Percentiles rank a stretch among this genome's conserved stretches.
phyloP scores from a whole-genome alignment of 2,329 filamentous ascomycete genomes.

The Ceratocystis eucalypticola region DNA sequence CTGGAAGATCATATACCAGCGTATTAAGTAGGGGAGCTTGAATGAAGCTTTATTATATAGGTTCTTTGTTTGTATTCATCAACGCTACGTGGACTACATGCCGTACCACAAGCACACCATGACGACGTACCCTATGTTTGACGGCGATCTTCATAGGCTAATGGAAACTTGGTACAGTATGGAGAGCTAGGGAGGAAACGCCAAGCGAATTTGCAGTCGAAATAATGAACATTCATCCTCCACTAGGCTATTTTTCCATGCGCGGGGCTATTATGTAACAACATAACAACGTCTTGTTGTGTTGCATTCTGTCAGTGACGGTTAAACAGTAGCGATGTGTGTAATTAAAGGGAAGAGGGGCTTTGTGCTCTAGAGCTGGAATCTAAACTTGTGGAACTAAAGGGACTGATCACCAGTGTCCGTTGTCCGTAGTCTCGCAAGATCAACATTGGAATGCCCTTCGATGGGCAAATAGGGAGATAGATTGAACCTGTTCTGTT shows the following conservation, averaged over 20 bases:
- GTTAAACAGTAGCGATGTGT: background rate
- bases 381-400: slow-evolving; percentile 4
- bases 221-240: background rate
- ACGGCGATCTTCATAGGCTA: background rate
- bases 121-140: background rate
- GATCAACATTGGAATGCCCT: background rate
- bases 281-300: background rate
- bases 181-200: background rate
- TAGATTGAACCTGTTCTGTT: background rate
- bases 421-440: background rate
- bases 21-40: background rate
- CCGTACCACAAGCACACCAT: background rate
- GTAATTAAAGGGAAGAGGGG: background rate
- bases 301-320: background rate
- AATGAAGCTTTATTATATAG: background rate
- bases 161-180: background rate
- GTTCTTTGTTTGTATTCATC: background rate
- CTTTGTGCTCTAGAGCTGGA: background rate
- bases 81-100: background rate
- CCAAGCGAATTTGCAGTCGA: background rate
- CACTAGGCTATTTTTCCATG: background rate
- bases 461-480: background rate
- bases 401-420: background rate
- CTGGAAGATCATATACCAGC: background rate
- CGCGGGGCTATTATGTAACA: background rate